These are phyloP conservation scores for Penicillium cataractarum DNA, from an alignment of 495 filamentous ascomycete species.

Conservation along the genomic window DNA sequence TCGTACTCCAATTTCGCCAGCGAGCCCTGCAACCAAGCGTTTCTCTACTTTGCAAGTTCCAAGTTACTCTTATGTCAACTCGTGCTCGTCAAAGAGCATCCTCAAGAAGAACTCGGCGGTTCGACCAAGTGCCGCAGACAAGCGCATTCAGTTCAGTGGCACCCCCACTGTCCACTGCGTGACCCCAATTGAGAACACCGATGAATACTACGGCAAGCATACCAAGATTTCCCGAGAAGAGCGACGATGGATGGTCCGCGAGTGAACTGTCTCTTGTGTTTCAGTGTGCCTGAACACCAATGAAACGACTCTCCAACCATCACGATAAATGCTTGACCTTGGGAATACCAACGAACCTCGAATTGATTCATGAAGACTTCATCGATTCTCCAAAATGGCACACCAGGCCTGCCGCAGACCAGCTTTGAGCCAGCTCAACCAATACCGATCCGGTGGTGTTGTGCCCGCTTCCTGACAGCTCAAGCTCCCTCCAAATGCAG, in stretches of 20 bases:
- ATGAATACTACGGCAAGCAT: conserved; percentile 57
- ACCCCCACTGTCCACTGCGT: conserved; percentile 55
- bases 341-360: neutral
- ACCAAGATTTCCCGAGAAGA: conserved; percentile 55
- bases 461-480: neutral
- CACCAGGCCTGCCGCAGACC: neutral
- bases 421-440: neutral
- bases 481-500: neutral
- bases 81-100: conserved; percentile 54
- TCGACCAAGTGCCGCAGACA: conserved; percentile 29
- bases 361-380: neutral
- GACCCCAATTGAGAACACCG: conserved; percentile 54
- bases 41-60: conserved; percentile 49
- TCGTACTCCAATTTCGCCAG: conserved; percentile 51
- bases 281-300: neutral
- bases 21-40: conserved; percentile 46
- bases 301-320: neutral
- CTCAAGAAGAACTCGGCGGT: conserved; percentile 48
- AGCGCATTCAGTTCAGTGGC: conserved; percentile 51
- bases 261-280: conserved; percentile 26
- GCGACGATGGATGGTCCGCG: conserved; percentile 48
- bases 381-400: neutral
- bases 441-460: neutral
- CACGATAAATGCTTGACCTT: neutral
- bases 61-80: conserved; percentile 49